Base-by-base conservation (phyloP, 2,329 filamentous ascomycete species). In the Podosphaera fusca region DNA sequence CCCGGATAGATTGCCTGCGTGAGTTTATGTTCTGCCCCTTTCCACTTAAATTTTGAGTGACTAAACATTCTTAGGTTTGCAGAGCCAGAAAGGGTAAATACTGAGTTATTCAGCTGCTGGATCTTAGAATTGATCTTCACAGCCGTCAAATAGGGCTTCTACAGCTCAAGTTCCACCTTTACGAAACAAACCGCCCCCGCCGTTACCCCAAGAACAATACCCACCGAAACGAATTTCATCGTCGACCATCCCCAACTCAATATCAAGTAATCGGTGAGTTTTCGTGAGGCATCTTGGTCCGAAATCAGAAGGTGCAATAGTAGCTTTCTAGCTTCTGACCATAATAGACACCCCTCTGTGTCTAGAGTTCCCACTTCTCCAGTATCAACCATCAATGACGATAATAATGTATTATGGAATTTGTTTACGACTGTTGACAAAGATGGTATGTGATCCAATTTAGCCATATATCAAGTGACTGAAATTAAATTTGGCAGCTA, bases 371-470 rank as follows among this genome's bases (percentile, higher is more conserved):
- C 87, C 64, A 78, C 80, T 62, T 80, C 81, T 63, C 77, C 87
- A 60, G 71, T 77, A 61, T 72, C 74, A 65, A 69, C 73, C 63
- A 69, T 69, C 50, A 72, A 72, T 53, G 77, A 81, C 55, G 84
- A 89, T 66, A 76, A 82, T n/a, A 21, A 38, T 12, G 82, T 80
- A 0, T 75, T 98, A 21, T 80, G 87, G 68, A 85, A 85, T 3
- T 74, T 96, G 33, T 98, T 96, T 72, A 78, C 85, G 59, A 87
- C 88, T 0, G 90, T 95, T 12, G 94, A 98, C 71, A 89, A 87
- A 67, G 78, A 87, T 70, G 76, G 85, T 85, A 72, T 73, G 12
- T n/a, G 7, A 6, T 36, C 35, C 9, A 12, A 7, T 29, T 38
- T 10, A 9, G 14, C 9, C 38, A 35, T 30, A 49, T 42, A 6